phyloP scores from a whole-genome alignment of 2,329 filamentous ascomycete genomes.

The Penicillium palitans region DNA sequence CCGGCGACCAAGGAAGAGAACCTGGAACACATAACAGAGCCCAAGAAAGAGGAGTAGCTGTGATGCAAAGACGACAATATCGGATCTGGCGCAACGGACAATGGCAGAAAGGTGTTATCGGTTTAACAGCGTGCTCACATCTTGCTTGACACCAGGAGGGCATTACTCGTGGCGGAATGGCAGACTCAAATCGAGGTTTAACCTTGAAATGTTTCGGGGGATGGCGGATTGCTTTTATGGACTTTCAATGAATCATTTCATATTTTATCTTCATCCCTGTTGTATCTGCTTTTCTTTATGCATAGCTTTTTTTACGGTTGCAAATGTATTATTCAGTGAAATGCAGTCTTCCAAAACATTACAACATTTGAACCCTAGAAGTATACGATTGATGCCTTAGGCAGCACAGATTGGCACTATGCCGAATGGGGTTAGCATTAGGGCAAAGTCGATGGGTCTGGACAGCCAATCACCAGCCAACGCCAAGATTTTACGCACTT shows the following conservation, averaged over 20 bases:
- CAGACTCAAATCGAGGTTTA: constrained; percentile 9
- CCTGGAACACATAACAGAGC: constrained; percentile 24
- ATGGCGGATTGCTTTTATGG: constrained; percentile 5
- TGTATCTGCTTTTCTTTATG: constrained; percentile 7
- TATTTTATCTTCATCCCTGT: constrained; percentile 5
- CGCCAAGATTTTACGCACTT: constrained; percentile 47
- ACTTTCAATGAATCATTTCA: constrained; percentile 10
- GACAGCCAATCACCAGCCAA: constrained; percentile 26
- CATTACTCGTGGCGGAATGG: constrained; percentile 10
- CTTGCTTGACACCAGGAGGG: constrained; percentile 17
- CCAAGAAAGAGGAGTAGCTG: constrained; percentile 34
- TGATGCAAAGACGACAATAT: constrained; percentile 26
- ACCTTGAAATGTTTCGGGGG: background rate
- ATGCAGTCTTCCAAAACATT: background rate
- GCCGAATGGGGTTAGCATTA: constrained; percentile 37
- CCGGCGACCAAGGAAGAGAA: constrained; percentile 17
- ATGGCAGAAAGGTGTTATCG: constrained; percentile 41
- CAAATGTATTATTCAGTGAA: constrained; percentile 11
- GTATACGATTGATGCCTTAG: constrained; percentile 7
- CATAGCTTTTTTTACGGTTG: constrained; percentile 3
- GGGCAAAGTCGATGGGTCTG: constrained; percentile 30
- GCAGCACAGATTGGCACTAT: background rate
- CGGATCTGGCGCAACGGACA: constrained; percentile 39
- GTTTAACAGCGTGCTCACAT: constrained; percentile 25
- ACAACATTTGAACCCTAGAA: background rate